Evolutionary conservation across 352 stramenopile genomes (phyloP).

Genomic region (Pythium utonaiense): DNA sequence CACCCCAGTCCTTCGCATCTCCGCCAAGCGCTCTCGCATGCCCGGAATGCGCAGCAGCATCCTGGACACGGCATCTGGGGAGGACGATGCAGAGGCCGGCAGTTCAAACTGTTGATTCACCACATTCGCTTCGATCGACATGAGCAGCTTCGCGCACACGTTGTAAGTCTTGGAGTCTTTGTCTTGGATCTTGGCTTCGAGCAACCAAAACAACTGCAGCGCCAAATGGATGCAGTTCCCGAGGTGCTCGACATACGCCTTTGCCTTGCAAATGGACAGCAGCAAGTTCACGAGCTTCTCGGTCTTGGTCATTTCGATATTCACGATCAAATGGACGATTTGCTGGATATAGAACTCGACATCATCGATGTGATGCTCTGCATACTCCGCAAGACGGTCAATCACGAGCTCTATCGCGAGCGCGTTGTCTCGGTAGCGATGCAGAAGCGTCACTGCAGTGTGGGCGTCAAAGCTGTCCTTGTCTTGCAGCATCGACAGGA

Average conservation of each 20-base stretch:
- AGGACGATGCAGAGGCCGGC: slow-evolving; percentile 23
- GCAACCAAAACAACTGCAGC: slow-evolving; percentile 67
- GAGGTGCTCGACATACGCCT: slow-evolving; percentile 71
- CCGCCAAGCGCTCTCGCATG: slow-evolving; percentile 44
- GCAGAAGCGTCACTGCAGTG: slow-evolving; percentile 58
- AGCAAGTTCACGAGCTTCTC: slow-evolving; percentile 69
- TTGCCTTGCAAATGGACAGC: slow-evolving; percentile 76
- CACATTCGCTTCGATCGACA: slow-evolving; percentile 81
- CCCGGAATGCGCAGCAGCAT: slow-evolving; percentile 53
- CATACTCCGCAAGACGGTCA: slow-evolving; percentile 58
- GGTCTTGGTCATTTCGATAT: slow-evolving; percentile 51
- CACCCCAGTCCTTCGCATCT: slow-evolving; percentile 18
- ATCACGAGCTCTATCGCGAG: slow-evolving; percentile 60
- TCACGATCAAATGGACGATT: slow-evolving; percentile 72
- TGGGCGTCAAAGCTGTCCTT: slow-evolving; percentile 57
- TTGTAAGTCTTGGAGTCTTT: slow-evolving; percentile 74
- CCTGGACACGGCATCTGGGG: slow-evolving; percentile 36
- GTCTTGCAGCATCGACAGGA: slow-evolving; percentile 52
- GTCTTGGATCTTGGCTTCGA: slow-evolving; percentile 75
- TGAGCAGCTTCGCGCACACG: slow-evolving; percentile 69
- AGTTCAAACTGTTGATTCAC: slow-evolving; percentile 79
- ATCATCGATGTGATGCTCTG: slow-evolving; percentile 65
- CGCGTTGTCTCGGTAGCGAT: slow-evolving; percentile 72
- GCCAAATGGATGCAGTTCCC: slow-evolving; percentile 80
- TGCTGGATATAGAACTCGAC: slow-evolving; percentile 84